Evolutionary conservation across 352 stramenopile genomes (phyloP).

Genomic region (Phytophthora fragariae): DNA sequence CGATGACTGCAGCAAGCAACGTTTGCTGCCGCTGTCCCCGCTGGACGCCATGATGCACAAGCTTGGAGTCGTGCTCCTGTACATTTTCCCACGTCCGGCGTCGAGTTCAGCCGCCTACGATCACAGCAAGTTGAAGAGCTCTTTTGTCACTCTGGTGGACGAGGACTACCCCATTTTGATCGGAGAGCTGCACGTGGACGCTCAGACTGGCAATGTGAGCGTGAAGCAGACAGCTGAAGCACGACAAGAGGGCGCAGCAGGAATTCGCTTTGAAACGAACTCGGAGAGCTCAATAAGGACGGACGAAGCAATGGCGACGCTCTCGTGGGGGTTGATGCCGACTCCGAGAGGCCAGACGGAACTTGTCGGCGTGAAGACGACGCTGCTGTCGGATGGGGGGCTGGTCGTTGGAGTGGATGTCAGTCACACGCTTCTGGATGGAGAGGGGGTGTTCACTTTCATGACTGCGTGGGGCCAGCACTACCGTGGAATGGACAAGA

Average conservation of each 20-base stretch:
- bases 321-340: constrained; percentile 43
- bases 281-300: constrained; percentile 30
- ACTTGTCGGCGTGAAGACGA: constrained; percentile 46
- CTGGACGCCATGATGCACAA: constrained; percentile 59
- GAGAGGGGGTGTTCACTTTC: constrained; percentile 65
- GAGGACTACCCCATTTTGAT: constrained; percentile 55
- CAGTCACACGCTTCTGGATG: constrained; percentile 58
- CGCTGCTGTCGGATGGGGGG: constrained; percentile 51
- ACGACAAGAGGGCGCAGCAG: constrained; percentile 20
- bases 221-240: constrained; percentile 34
- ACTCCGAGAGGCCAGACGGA: constrained; percentile 19
- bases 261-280: constrained; percentile 48
- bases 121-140: constrained; percentile 35
- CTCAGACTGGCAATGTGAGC: constrained; percentile 35
- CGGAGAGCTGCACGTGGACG: constrained; percentile 39
- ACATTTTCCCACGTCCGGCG: constrained; percentile 44
- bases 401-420: constrained; percentile 53
- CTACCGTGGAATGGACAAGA: constrained; percentile 43
- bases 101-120: constrained; percentile 33
- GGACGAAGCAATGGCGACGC: constrained; percentile 34
- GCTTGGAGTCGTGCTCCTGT: constrained; percentile 54
- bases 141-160: constrained; percentile 43
- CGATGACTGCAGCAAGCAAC: background rate
- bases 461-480: constrained; percentile 61
- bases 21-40: constrained; percentile 44